Conservation (phyloP, 768 basidiomycete species). For the Russula ochroleuca region DNA sequence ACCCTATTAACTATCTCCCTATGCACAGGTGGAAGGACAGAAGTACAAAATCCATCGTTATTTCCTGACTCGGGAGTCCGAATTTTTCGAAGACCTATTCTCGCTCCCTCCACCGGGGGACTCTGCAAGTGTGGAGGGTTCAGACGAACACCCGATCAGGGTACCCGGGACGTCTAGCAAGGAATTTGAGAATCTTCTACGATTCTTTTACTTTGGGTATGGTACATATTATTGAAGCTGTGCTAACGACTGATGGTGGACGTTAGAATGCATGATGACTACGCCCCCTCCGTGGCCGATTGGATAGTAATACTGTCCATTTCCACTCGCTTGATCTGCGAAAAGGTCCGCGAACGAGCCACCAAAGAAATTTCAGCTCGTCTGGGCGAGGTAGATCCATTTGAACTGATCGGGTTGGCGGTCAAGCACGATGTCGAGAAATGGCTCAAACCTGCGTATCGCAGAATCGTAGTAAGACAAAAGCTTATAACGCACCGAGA, state of each 20-base stretch:
- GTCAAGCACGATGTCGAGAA: slow-evolving; percentile 26
- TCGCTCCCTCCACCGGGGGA: slow-evolving; percentile 24
- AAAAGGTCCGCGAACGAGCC: slow-evolving; percentile 20
- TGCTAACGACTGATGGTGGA: neutral
- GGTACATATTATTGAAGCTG: neutral
- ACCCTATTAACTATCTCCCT: neutral
- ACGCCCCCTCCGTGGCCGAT: slow-evolving; percentile 1
- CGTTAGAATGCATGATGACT: slow-evolving; percentile 22
- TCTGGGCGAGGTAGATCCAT: slow-evolving; percentile 17
- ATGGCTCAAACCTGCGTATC: slow-evolving; percentile 28
- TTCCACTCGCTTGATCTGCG: slow-evolving; percentile 24
- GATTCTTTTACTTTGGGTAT: slow-evolving; percentile 29
- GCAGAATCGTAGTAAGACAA: slow-evolving; percentile 4
- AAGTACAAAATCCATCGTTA: slow-evolving; percentile 29
- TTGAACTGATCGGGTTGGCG: slow-evolving; percentile 26
- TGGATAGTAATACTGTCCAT: slow-evolving; percentile 27
- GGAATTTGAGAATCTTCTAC: slow-evolving; percentile 27
- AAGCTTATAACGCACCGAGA: slow-evolving; percentile 12
- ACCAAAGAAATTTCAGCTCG: slow-evolving; percentile 20
- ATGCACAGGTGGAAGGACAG: slow-evolving; percentile 23
- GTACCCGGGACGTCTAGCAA: slow-evolving; percentile 18
- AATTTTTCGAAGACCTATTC: slow-evolving; percentile 25
- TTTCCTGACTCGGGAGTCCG: slow-evolving; percentile 26
- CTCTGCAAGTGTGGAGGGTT: slow-evolving; percentile 23
- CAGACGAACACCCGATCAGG: slow-evolving; percentile 26